Evolutionary conservation across 768 basidiomycete genomes (phyloP).

Genomic region (Rhizopogon sp.): DNA sequence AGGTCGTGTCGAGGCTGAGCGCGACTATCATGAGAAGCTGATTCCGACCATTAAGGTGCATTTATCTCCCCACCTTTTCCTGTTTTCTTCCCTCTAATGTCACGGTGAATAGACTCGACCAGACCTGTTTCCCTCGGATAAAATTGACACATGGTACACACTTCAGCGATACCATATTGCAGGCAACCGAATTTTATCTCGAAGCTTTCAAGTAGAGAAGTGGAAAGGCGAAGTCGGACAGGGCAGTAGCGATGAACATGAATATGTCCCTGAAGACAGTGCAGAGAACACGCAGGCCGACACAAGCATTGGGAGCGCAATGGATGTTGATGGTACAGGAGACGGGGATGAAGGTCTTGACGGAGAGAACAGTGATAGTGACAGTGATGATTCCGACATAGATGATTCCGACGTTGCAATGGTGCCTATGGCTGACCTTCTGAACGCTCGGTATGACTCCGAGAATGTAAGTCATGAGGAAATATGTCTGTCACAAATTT

Average conservation of each 20-base stretch:
- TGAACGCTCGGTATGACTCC: constrained; percentile 82
- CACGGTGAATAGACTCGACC: constrained; percentile 47
- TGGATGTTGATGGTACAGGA: constrained; percentile 26
- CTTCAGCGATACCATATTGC: constrained; percentile 78
- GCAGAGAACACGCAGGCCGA: constrained; percentile 28
- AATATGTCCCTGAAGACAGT: constrained; percentile 29
- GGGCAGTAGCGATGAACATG: constrained; percentile 30
- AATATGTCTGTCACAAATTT: not conserved
- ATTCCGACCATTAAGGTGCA: constrained; percentile 67
- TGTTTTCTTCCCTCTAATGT: not conserved
- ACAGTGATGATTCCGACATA: constrained; percentile 39
- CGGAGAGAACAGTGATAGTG: constrained; percentile 37
- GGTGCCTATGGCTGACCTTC: constrained; percentile 95
- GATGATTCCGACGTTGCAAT: constrained; percentile 72
- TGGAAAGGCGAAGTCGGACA: constrained; percentile 30
- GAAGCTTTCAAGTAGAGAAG: constrained; percentile 82
- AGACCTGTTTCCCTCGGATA: constrained; percentile 61
- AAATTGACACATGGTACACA: constrained; percentile 48
- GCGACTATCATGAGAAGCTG: constrained; percentile 61
- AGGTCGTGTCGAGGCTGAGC: constrained; percentile 78
- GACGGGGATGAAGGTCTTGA: constrained; percentile 13
- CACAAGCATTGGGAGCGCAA: constrained; percentile 15
- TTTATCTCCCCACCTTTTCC: constrained; percentile 2
- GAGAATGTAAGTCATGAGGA: constrained; percentile 63
- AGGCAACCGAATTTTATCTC: constrained; percentile 88